Evolutionary conservation across 192 early-diverging fungal species (phyloP).

Genomic region (Spizellomyces punctatus): DNA sequence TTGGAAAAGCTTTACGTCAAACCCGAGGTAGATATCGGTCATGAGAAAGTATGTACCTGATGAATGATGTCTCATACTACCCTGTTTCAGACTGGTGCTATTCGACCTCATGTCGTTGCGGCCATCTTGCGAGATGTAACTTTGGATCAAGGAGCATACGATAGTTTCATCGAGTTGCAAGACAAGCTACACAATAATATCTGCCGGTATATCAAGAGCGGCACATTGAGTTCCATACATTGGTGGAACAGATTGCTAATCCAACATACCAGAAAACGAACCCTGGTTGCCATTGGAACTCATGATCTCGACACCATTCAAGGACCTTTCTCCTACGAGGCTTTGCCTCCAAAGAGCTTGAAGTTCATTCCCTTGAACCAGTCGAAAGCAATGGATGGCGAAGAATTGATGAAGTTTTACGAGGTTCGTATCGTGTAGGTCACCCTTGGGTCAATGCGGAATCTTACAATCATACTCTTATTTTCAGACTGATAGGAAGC

Average conservation of each 20-base stretch:
- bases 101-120: conserved; percentile 86
- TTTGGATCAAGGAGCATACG: conserved; percentile 82
- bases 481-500: conserved; percentile 69
- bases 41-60: too few relatives aligned
- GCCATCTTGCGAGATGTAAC: conserved; percentile 87
- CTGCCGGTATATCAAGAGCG: conserved; percentile 64
- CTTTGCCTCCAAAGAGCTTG: conserved; percentile 85
- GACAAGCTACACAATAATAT: conserved; percentile 99
- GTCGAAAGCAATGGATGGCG: conserved; percentile 80
- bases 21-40: conserved; percentile 56
- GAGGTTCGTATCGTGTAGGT: conserved; percentile 44
- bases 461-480: background rate
- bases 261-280: conserved; percentile 69
- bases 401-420: conserved; percentile 90
- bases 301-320: conserved; percentile 95
- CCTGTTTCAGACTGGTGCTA: conserved; percentile 66
- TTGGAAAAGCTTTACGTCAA: conserved; percentile 69
- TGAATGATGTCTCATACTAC: background rate
- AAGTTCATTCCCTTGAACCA: conserved; percentile 93
- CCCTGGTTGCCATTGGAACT: conserved; percentile 94
- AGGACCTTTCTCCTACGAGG: conserved; percentile 96
- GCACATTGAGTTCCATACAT: background rate
- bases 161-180: conserved; percentile 97
- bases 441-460: background rate
- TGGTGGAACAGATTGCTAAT: background rate